Conservation (phyloP, 768 basidiomycete genomes). For the Mycena epipterygia region DNA sequence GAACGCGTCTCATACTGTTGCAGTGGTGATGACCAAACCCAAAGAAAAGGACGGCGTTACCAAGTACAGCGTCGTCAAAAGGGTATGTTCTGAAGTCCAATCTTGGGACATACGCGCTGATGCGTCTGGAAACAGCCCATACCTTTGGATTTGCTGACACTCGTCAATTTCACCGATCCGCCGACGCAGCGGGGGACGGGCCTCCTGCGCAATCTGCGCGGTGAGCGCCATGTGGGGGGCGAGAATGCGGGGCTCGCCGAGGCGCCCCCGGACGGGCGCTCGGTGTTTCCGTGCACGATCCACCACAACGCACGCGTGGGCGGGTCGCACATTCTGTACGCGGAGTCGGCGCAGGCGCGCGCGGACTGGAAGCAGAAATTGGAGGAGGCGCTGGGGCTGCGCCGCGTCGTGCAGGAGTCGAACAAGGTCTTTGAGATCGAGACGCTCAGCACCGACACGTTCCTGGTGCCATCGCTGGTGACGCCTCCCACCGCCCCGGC, state of each 20-base stretch:
- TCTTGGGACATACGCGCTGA: constrained; percentile 12
- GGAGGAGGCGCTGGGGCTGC: constrained; percentile 87
- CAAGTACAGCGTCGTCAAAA: constrained; percentile 84
- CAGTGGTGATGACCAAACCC: constrained; percentile 92
- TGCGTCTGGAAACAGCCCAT: constrained; percentile 72
- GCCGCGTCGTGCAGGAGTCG: constrained; percentile 90
- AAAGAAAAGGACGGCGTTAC: constrained; percentile 82
- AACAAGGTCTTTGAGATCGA: constrained; percentile 96
- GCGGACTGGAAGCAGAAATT: constrained; percentile 92
- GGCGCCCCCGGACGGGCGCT: constrained; percentile 71
- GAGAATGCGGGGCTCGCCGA: constrained; percentile 51
- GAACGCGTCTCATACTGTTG: constrained; percentile 4
- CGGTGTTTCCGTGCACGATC: constrained; percentile 89
- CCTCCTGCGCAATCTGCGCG: constrained; percentile 75
- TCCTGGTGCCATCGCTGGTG: constrained; percentile 79
- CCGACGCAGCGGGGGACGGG: constrained; percentile 83
- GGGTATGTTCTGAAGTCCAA: constrained; percentile 61
- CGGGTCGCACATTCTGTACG: constrained; percentile 89
- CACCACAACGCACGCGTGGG: constrained; percentile 91
- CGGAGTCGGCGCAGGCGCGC: constrained; percentile 82
- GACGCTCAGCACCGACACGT: constrained; percentile 90
- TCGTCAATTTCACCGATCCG: constrained; percentile 86
- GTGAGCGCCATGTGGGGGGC: constrained; percentile 50
- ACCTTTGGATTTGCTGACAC: constrained; percentile 89
- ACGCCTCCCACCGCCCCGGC: constrained; percentile 62